Evolutionary conservation across 75 land plant genomes (phyloP).

Genomic region (Gnetum montanum): DNA sequence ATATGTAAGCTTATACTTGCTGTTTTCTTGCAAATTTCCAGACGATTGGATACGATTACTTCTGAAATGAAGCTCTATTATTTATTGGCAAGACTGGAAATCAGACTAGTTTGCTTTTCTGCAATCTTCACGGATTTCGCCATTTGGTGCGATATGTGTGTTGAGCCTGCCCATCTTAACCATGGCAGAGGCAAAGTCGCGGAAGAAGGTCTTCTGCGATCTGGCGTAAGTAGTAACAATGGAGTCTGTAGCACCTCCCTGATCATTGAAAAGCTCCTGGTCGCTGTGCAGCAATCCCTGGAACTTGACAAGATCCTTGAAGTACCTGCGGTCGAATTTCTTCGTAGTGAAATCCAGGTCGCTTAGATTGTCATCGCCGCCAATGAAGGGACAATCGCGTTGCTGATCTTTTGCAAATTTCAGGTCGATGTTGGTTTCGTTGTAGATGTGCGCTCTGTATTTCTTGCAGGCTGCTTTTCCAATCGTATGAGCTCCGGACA

Average conservation of each 20-base stretch:
- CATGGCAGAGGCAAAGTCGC: constrained; percentile 60
- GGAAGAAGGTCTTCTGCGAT: constrained; percentile 35
- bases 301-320: constrained; percentile 33
- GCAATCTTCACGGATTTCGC: constrained; percentile 75
- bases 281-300: constrained; percentile 61
- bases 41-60: too few species aligned
- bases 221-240: constrained; percentile 51
- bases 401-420: constrained; percentile 25
- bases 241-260: constrained; percentile 15
- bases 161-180: constrained; percentile 57
- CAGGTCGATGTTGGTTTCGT: constrained; percentile 36
- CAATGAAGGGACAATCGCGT: constrained; percentile 44
- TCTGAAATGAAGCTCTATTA: too few species aligned
- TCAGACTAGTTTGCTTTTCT: constrained; percentile 29
- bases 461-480: constrained; percentile 60
- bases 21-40: too few species aligned
- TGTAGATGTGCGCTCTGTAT: constrained; percentile 62
- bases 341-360: constrained; percentile 50
- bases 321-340: constrained; percentile 69
- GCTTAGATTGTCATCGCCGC: constrained; percentile 48
- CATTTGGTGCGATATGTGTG: constrained; percentile 35
- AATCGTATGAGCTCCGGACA: constrained; percentile 60
- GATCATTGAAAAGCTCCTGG: constrained; percentile 32
- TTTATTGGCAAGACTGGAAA: too few species aligned
- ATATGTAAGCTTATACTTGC: too few species aligned